A percentile compares a stretch with the other conserved stretches of the same genome.
phyloP scores from a whole-genome alignment of 805 yeast genomes.

The Monosporozyma yasuniensis region DNA sequence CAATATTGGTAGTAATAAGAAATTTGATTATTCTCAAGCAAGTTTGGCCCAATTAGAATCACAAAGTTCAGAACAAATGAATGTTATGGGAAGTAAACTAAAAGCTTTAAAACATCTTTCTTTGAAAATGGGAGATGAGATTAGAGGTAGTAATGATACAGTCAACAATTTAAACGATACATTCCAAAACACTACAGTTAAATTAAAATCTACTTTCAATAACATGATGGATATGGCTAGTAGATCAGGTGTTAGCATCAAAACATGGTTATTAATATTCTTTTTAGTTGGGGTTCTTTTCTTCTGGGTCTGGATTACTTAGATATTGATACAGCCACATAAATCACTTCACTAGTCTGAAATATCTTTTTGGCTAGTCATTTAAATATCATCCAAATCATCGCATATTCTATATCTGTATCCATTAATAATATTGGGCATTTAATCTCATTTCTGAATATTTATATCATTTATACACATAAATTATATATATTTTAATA shows the following conservation, averaged over 20 bases:
- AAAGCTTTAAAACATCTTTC: slow-evolving; percentile 47
- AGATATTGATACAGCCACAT: slow-evolving; percentile 1
- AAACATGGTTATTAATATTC: slow-evolving; percentile 48
- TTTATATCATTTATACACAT: neutral
- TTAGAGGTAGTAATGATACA: slow-evolving; percentile 43
- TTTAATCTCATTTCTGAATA: neutral
- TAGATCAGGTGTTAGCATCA: slow-evolving; percentile 53
- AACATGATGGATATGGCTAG: slow-evolving; percentile 58
- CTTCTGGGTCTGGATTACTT: slow-evolving; percentile 39
- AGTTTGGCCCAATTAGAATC: slow-evolving; percentile 53
- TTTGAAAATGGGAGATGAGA: slow-evolving; percentile 55
- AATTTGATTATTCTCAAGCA: slow-evolving; percentile 41
- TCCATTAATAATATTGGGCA: neutral
- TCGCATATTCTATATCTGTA: neutral
- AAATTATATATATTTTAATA: neutral
- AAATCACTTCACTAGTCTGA: neutral
- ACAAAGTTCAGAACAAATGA: slow-evolving; percentile 54
- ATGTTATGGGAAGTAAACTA: slow-evolving; percentile 46
- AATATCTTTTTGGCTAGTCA: neutral
- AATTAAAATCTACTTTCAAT: slow-evolving; percentile 44
- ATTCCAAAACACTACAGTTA: slow-evolving; percentile 39
- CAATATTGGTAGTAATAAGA: slow-evolving; percentile 6
- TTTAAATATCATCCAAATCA: neutral
- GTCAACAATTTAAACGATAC: slow-evolving; percentile 35
- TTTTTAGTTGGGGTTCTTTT: slow-evolving; percentile 42